Evolutionary conservation across 345 rosid species (phyloP).

Genomic region (Hibiscus syriacus): DNA sequence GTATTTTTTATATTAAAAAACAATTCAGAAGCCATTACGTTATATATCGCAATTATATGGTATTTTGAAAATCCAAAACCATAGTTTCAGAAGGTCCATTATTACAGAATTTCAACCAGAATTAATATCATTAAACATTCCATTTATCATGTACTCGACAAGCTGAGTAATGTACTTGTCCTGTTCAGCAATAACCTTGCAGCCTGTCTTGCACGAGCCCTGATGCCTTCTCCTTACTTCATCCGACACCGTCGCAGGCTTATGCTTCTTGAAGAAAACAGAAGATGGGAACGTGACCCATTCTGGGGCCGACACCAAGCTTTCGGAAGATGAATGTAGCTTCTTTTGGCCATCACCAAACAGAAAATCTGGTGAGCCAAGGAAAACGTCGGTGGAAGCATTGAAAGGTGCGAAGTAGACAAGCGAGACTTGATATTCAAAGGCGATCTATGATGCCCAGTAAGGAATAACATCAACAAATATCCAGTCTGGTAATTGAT

Average conservation of each 20-base stretch:
- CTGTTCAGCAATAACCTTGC: neutral
- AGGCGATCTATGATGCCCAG: slow-evolving; percentile 18
- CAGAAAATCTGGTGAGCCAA: neutral
- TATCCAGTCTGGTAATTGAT: slow-evolving; percentile 13
- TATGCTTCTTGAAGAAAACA: neutral
- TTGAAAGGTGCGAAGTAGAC: slow-evolving; percentile 10
- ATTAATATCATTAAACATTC: neutral
- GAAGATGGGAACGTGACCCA: neutral
- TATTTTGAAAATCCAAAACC: neutral
- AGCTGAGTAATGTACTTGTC: neutral
- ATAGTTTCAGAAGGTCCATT: neutral
- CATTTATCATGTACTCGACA: neutral
- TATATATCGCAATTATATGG: neutral
- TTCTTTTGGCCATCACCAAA: neutral
- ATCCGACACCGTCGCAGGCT: slow-evolving; percentile 12
- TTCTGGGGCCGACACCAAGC: too few species aligned
- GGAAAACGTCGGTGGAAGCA: neutral
- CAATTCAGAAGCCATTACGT: too few species aligned
- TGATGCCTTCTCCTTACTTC: slow-evolving; percentile 4
- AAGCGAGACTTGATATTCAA: slow-evolving; percentile 6
- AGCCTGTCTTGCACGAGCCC: neutral
- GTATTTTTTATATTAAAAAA: too few species aligned
- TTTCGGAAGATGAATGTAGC: neutral
- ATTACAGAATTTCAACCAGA: neutral
- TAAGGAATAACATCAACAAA: slow-evolving; percentile 13